Base-by-base conservation (phyloP, 2,329 filamentous ascomycete genomes). In the Xylariomycetidae sp. region DNA sequence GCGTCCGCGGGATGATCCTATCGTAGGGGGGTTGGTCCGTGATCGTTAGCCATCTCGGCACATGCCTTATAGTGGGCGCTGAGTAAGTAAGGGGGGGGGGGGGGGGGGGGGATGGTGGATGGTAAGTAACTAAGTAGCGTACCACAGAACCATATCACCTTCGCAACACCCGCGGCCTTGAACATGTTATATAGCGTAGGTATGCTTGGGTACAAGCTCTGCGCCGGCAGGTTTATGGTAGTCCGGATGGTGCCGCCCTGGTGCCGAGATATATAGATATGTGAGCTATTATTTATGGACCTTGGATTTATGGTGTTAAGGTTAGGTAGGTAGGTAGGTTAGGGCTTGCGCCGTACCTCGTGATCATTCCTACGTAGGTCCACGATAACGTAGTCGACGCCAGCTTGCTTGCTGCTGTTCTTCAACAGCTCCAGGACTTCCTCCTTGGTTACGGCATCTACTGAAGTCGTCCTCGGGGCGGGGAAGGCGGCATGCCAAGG, bases 241-340 rank as follows among this genome's bases (percentile, higher is more conserved):
- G 63, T 64, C 9, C 57, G 59, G 43, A 80, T 75, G 0, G 70
- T 74, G 27, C 74, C 74, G 26, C 76, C 75, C 73, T 74, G 38
- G 14, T n/a, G n/a, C n/a, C n/a, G n/a, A n/a, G n/a, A n/a, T n/a
- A n/a, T n/a, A n/a, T n/a, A n/a, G n/a, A n/a, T n/a, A n/a, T n/a
- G n/a, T n/a, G n/a, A n/a, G n/a, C n/a, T n/a, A n/a, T n/a, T n/a
- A n/a, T n/a, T n/a, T n/a, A n/a, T n/a, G n/a, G n/a, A n/a, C n/a
- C n/a, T n/a, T n/a, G n/a, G n/a, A n/a, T n/a, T n/a, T n/a, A n/a
- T n/a, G n/a, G n/a, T n/a, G 16, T 31, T 5, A 16, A 36, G 12
- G 25, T 23, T 16, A 23, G 19, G 18, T 31, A 27, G 7, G 27
- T 25, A 9, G 17, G 14, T 18, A 33, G 14, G 25, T 12, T 15